Conservation (phyloP, 148 eudicot species). For the Camellia japonica region DNA sequence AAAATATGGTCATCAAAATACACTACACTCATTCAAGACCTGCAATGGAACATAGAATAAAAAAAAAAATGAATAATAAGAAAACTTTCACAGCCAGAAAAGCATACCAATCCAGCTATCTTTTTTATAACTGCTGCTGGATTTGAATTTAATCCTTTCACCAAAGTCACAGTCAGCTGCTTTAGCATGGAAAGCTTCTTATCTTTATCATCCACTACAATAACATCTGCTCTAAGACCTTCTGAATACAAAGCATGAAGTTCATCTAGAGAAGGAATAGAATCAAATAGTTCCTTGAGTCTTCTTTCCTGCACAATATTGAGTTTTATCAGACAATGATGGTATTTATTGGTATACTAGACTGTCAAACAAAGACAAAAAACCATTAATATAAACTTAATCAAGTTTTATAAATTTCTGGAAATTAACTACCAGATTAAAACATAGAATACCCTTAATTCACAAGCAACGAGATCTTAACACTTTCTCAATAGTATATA, state of each 20-base stretch:
- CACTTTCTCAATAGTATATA: neutral
- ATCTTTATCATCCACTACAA: slow-evolving; percentile 39
- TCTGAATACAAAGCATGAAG: slow-evolving; percentile 33
- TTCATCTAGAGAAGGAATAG: slow-evolving; percentile 41
- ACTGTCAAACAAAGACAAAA: neutral
- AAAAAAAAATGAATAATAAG: neutral
- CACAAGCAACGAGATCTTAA: neutral
- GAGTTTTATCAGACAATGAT: neutral
- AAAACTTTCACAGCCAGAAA: neutral
- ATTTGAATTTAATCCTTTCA: slow-evolving; percentile 35
- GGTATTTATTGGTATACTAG: neutral
- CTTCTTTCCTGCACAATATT: slow-evolving; percentile 37
- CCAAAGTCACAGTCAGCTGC: slow-evolving; percentile 37
- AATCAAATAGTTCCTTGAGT: slow-evolving; percentile 35
- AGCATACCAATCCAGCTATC: slow-evolving; percentile 39
- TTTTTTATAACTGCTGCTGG: slow-evolving; percentile 32
- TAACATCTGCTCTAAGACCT: slow-evolving; percentile 29
- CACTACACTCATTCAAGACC: neutral
- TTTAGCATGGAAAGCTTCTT: slow-evolving; percentile 46
- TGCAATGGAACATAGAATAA: neutral
- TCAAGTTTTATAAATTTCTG: neutral
- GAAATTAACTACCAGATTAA: neutral
- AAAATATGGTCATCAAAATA: too few species aligned
- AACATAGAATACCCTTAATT: neutral
- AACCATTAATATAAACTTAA: neutral